A percentile compares a stretch with the other conserved stretches of the same genome.
Conservation (phyloP, 352 stramenopile genomes). For the Phytopythium montanum region DNA sequence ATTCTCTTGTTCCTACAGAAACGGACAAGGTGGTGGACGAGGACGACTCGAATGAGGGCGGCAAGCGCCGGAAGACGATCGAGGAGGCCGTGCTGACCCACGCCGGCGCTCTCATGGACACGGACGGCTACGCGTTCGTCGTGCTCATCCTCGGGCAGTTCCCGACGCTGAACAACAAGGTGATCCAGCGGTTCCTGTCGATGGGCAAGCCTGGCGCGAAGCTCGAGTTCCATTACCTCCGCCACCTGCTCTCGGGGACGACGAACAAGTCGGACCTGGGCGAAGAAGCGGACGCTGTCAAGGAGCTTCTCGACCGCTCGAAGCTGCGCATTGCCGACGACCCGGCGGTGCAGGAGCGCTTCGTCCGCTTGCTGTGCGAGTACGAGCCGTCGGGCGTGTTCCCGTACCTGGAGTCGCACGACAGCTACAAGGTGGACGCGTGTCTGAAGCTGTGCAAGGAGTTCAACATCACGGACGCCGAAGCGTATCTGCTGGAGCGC, state of each 20-base stretch:
- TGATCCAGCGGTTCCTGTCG: slow-evolving; percentile 80
- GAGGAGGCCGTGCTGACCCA: slow-evolving; percentile 77
- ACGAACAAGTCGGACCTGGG: slow-evolving; percentile 36
- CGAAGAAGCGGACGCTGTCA: slow-evolving; percentile 73
- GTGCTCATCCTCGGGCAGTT: slow-evolving; percentile 88
- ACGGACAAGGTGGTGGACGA: slow-evolving; percentile 42
- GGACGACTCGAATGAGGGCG: slow-evolving; percentile 28
- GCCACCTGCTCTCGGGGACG: slow-evolving; percentile 62
- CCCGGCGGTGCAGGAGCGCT: slow-evolving; percentile 78
- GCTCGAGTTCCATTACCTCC: slow-evolving; percentile 82
- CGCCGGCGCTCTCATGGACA: slow-evolving; percentile 79
- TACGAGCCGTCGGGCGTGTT: slow-evolving; percentile 78
- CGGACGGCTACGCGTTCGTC: slow-evolving; percentile 87
- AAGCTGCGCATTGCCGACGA: slow-evolving; percentile 82
- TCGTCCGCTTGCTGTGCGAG: slow-evolving; percentile 74
- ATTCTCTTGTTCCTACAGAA: slow-evolving; percentile 12
- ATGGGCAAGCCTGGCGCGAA: slow-evolving; percentile 76
- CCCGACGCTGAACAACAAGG: slow-evolving; percentile 76
- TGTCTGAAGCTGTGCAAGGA: slow-evolving; percentile 84
- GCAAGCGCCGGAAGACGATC: slow-evolving; percentile 58
- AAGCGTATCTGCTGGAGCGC: slow-evolving; percentile 92
- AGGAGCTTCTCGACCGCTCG: slow-evolving; percentile 76
- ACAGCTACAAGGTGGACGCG: slow-evolving; percentile 87
- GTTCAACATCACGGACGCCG: slow-evolving; percentile 79
- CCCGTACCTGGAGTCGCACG: slow-evolving; percentile 75